Percentiles rank a stretch among this genome's conserved stretches.
Conservation (phyloP, 495 filamentous ascomycete genomes). For the Aspergillus saccharolyticus region DNA sequence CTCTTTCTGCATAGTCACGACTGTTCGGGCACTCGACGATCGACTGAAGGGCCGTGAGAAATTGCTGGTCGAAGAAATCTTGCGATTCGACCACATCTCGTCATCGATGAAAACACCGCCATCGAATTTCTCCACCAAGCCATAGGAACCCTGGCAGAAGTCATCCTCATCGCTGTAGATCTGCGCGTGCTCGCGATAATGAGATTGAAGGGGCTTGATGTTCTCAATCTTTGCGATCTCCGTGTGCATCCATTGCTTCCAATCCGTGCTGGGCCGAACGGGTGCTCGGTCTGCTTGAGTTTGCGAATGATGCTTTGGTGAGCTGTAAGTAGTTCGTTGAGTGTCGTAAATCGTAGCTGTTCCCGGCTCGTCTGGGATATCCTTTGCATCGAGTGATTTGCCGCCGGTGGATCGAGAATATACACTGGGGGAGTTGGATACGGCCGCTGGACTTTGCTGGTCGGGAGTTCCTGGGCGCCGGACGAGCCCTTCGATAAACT, state of each 20-base stretch:
- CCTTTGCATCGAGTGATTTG: slow-evolving; percentile 25
- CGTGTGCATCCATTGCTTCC: slow-evolving; percentile 47
- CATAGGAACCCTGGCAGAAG: slow-evolving; percentile 3
- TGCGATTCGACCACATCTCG: slow-evolving; percentile 1
- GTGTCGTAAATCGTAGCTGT: slow-evolving; percentile 43
- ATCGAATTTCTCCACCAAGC: slow-evolving; percentile 10
- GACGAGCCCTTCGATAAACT: background rate
- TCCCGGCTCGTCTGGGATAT: slow-evolving; percentile 26
- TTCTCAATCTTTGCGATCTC: slow-evolving; percentile 38
- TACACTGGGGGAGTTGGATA: slow-evolving; percentile 42
- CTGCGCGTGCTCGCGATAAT: slow-evolving; percentile 58
- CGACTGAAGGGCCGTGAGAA: slow-evolving; percentile 37
- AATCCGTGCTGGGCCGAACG: slow-evolving; percentile 34
- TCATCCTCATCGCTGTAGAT: slow-evolving; percentile 41
- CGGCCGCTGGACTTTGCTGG: slow-evolving; percentile 7
- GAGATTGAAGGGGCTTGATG: slow-evolving; percentile 33
- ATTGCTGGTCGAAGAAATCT: slow-evolving; percentile 22
- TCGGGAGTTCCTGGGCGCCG: background rate
- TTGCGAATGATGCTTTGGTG: slow-evolving; percentile 20
- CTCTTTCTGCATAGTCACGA: slow-evolving; percentile 20
- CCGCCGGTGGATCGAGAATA: slow-evolving; percentile 54
- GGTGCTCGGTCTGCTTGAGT: slow-evolving; percentile 1
- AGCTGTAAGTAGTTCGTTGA: slow-evolving; percentile 35
- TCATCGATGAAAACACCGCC: background rate
- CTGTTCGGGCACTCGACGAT: slow-evolving; percentile 28